Evolutionary conservation across 1,139 yeast genomes (phyloP), one percentile per base, ranked within the genome.

Genomic region (Geotrichum phurueaensis): DNA sequence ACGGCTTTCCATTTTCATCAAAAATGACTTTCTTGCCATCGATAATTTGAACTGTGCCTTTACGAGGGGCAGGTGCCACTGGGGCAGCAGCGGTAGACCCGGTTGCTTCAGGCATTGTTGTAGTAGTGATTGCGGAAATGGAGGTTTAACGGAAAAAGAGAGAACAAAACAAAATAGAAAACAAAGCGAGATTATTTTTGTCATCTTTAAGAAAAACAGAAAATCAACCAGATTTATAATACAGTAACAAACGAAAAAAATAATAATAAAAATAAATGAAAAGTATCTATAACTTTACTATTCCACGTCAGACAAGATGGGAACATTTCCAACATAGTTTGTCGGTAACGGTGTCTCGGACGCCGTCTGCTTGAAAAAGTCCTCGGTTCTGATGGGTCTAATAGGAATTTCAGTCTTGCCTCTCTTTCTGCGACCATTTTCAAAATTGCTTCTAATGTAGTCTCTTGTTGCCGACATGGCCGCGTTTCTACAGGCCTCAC

Each of bases 1-100:
- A 88, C 88, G 96, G 97, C 74, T 89, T 90, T 1, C 97, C 97
- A 73, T 91, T 86, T 70, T 89, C 85, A 68, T 89, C 96, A 63
- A 88, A 86, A 27, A 89, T 75, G 64, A 90, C 87, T 68, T 83
- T 84, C 59, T 87, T 79, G 0, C 96, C 96, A 31, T 72, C 67
- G 69, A 69, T 29, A 31, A 58, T 58, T 43, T 55, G 48, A 27
- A 61, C 50, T 7, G 58, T 50, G 25, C 63, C 63, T 31, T 61
- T 56, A 9, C 63, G 56, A 13, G 63, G 63, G 12, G 51, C 51
- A 15, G 61, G 59, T 23, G 52, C 56, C 25, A 51, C 29, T 13
- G 48, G 22, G 12, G 48, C 33, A 9, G 33, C 45, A 10, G 56
- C 36, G 1, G 36, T 39, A n/a, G 53, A 15, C 2, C 20, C 47